Evolutionary conservation across 495 filamentous ascomycete species (phyloP).

Genomic region (Mycothermus thermophilus): DNA sequence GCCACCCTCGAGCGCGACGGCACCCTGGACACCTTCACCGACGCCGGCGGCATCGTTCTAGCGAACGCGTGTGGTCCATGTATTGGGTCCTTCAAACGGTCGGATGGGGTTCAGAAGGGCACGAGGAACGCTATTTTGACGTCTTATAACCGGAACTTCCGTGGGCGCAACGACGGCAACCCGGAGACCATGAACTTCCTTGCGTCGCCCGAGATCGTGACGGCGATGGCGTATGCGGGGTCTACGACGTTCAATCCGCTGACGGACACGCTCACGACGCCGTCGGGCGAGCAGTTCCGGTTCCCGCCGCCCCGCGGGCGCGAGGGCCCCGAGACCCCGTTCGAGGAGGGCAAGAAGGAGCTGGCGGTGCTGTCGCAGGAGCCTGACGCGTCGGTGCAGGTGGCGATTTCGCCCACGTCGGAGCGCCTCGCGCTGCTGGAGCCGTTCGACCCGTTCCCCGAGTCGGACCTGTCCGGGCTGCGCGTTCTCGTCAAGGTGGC

Average conservation of each 20-base stretch:
- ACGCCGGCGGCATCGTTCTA: slow-evolving; percentile 76
- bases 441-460: slow-evolving; percentile 77
- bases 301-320: slow-evolving; percentile 71
- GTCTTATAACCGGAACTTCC: slow-evolving; percentile 98
- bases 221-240: slow-evolving; percentile 86
- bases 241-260: slow-evolving; percentile 92
- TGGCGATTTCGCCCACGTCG: slow-evolving; percentile 72
- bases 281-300: slow-evolving; percentile 69
- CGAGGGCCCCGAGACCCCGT: slow-evolving; percentile 64
- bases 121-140: slow-evolving; percentile 90
- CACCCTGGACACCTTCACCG: slow-evolving; percentile 72
- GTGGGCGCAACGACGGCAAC: slow-evolving; percentile 93
- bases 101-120: slow-evolving; percentile 67
- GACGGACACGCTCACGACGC: slow-evolving; percentile 69
- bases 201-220: slow-evolving; percentile 89
- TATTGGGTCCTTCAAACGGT: slow-evolving; percentile 93
- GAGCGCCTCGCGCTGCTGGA: slow-evolving; percentile 81
- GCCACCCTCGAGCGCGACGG: slow-evolving; percentile 80
- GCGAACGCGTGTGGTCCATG: slow-evolving; percentile 95
- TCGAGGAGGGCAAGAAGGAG: slow-evolving; percentile 61
- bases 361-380: slow-evolving; percentile 58
- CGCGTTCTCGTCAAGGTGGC: slow-evolving; percentile 86
- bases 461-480: slow-evolving; percentile 54
- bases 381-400: slow-evolving; percentile 48
- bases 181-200: slow-evolving; percentile 96